Evolutionary conservation across 345 rosid genomes (phyloP).

Genomic region (Camelina neglecta): DNA sequence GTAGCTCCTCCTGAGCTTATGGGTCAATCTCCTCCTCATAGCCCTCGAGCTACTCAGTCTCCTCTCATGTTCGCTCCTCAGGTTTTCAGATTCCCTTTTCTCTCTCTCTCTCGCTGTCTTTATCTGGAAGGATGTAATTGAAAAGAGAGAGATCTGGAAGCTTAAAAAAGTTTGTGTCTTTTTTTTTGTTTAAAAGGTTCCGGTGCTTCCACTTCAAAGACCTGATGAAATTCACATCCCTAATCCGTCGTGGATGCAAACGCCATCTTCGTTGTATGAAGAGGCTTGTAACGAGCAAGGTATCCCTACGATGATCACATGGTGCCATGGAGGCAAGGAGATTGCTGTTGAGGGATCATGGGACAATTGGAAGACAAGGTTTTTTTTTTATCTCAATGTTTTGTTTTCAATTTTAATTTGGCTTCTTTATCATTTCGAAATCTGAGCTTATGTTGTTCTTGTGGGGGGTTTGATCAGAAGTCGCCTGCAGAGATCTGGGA

Average conservation of each 20-base stretch:
- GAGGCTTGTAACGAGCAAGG: constrained; percentile 70
- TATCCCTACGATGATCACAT: constrained; percentile 92
- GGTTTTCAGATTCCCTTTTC: constrained; percentile 52
- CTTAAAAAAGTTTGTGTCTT: constrained; percentile 32
- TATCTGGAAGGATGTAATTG: background rate
- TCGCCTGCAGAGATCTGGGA: constrained; percentile 88
- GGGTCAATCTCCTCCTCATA: constrained; percentile 96
- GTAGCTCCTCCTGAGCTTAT: constrained; percentile 55
- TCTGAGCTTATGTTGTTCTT: constrained; percentile 22
- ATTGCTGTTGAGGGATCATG: constrained; percentile 96
- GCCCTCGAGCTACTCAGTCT: constrained; percentile 78
- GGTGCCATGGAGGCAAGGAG: constrained; percentile 86
- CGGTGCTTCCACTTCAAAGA: constrained; percentile 85
- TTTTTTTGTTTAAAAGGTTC: constrained; percentile 53
- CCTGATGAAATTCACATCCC: constrained; percentile 87
- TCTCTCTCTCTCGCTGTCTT: background rate
- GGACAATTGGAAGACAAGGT: constrained; percentile 95
- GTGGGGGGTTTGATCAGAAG: constrained; percentile 60
- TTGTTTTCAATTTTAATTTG: background rate
- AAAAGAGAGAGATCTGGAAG: constrained; percentile 31
- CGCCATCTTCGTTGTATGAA: constrained; percentile 53
- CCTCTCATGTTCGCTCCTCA: constrained; percentile 98
- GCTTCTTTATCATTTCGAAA: background rate
- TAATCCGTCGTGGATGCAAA: constrained; percentile 62
- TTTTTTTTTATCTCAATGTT: constrained; percentile 14